A percentile compares a stretch with the other conserved stretches of the same genome.
These are phyloP conservation scores for Phytophthora multivora DNA, from an alignment of 352 stramenopile species.

Conservation along the genomic window DNA sequence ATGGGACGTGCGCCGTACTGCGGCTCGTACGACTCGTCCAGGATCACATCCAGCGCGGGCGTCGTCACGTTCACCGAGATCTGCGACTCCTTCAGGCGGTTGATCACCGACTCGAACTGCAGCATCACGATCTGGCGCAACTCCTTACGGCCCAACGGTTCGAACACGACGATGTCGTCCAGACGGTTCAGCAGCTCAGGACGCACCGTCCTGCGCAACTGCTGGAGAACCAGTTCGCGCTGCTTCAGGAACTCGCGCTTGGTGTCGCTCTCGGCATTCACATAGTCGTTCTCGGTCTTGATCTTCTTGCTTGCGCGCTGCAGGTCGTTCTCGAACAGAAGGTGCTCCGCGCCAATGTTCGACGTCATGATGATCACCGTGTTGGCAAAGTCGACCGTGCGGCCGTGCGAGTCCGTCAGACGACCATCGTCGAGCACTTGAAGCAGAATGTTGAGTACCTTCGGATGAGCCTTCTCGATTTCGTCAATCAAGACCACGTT, in stretches of 20 bases:
- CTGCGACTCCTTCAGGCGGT: slow-evolving; percentile 72
- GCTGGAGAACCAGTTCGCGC: slow-evolving; percentile 85
- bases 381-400: slow-evolving; percentile 98
- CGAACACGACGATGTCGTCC: slow-evolving; percentile 97
- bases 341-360: slow-evolving; percentile 94
- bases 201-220: slow-evolving; percentile 88
- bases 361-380: slow-evolving; percentile 98
- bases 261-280: slow-evolving; percentile 28
- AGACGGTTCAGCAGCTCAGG: slow-evolving; percentile 97
- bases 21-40: slow-evolving; percentile 93
- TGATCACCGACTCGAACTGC: slow-evolving; percentile 90
- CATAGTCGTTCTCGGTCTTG: slow-evolving; percentile 40
- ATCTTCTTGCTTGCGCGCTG: slow-evolving; percentile 69
- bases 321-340: slow-evolving; percentile 76
- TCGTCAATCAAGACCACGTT: slow-evolving; percentile 98
- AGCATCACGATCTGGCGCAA: slow-evolving; percentile 94
- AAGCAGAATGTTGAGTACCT: slow-evolving; percentile 96
- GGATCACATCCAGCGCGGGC: slow-evolving; percentile 88
- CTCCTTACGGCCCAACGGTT: slow-evolving; percentile 88
- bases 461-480: slow-evolving; percentile 97
- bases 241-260: slow-evolving; percentile 52
- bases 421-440: slow-evolving; percentile 98
- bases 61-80: slow-evolving; percentile 80
- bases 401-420: slow-evolving; percentile 95
- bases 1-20: slow-evolving; percentile 95